A percentile compares a stretch with the other conserved stretches of the same genome.
These are phyloP conservation scores for Testicularia cyperi DNA, from an alignment of 1,284 basidiomycete genomes.

Conservation along the genomic window DNA sequence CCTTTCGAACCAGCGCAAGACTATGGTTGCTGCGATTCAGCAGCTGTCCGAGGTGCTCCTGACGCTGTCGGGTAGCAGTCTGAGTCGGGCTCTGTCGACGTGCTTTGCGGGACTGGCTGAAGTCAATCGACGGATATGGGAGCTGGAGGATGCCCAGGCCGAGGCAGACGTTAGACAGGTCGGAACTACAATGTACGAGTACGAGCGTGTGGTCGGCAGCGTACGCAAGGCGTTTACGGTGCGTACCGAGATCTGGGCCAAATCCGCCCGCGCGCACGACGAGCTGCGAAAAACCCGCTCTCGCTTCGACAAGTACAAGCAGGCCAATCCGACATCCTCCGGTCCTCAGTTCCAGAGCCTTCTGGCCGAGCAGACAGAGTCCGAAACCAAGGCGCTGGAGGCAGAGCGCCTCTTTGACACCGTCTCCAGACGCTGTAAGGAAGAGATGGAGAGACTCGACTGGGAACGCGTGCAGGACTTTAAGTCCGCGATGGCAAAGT, in stretches of 20 bases:
- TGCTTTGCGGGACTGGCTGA: slow-evolving; percentile 59
- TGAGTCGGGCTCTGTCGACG: slow-evolving; percentile 59
- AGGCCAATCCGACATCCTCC: slow-evolving; percentile 60
- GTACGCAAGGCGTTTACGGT: slow-evolving; percentile 84
- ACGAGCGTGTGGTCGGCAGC: slow-evolving; percentile 83
- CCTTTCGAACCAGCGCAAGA: slow-evolving; percentile 76
- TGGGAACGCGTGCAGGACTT: slow-evolving; percentile 87
- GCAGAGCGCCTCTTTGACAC: slow-evolving; percentile 80
- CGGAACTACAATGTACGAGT: slow-evolving; percentile 82
- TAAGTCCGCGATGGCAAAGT: slow-evolving; percentile 73
- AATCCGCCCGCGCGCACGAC: slow-evolving; percentile 65
- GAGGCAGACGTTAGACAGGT: slow-evolving; percentile 53
- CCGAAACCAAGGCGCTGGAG: slow-evolving; percentile 34
- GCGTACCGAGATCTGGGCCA: slow-evolving; percentile 73
- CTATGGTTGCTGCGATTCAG: slow-evolving; percentile 47
- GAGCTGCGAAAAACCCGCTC: slow-evolving; percentile 74
- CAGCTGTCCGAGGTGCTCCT: slow-evolving; percentile 55
- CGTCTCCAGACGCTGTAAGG: slow-evolving; percentile 81
- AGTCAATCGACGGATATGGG: slow-evolving; percentile 48
- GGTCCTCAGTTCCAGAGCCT: slow-evolving; percentile 38
- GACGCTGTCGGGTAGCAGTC: slow-evolving; percentile 57
- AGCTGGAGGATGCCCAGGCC: slow-evolving; percentile 49
- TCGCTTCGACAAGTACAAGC: slow-evolving; percentile 79
- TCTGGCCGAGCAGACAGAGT: slow-evolving; percentile 32
- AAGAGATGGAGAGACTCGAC: slow-evolving; percentile 90